A percentile compares a stretch with the other conserved stretches of the same genome.
phyloP scores from a whole-genome alignment of 2,329 filamentous ascomycete species.

The Talaromyces amestolkiae region DNA sequence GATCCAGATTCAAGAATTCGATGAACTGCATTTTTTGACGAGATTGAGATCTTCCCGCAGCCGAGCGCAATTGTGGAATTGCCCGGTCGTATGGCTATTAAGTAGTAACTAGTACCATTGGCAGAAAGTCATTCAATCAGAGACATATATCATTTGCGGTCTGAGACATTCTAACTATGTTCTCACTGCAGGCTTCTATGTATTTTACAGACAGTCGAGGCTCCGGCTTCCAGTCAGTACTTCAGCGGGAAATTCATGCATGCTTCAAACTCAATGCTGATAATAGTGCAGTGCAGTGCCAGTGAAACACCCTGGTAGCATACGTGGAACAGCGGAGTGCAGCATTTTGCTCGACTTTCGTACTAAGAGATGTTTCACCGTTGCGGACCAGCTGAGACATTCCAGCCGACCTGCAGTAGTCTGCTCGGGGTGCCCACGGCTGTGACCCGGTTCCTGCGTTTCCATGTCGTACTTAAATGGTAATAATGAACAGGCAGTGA shows the following conservation, averaged over 20 bases:
- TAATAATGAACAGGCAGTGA: not conserved
- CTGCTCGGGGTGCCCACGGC: conserved; percentile 1
- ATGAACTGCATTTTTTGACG: not conserved
- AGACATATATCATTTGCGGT: not conserved
- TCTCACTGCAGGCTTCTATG: not conserved
- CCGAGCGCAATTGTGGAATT: not conserved
- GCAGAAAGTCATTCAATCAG: not conserved
- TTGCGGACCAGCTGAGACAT: conserved; percentile 9
- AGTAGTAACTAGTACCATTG: not conserved
- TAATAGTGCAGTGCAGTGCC: not conserved
- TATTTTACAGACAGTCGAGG: not conserved
- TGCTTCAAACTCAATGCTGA: not conserved
- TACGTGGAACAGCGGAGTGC: conserved; percentile 3
- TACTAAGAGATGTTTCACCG: conserved; percentile 5
- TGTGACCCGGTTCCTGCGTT: conserved; percentile 9
- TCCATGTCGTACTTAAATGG: not conserved
- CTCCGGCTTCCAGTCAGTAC: not conserved
- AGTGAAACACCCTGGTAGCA: not conserved
- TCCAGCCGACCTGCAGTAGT: conserved; percentile 11
- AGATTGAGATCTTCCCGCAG: not conserved
- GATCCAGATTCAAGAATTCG: not conserved
- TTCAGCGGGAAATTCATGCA: not conserved
- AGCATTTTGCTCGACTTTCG: not conserved
- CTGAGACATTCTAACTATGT: not conserved
- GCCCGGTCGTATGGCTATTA: not conserved